phyloP scores from a whole-genome alignment of 1,284 basidiomycete species.

The Cutaneotrichosporon arboriforme region DNA sequence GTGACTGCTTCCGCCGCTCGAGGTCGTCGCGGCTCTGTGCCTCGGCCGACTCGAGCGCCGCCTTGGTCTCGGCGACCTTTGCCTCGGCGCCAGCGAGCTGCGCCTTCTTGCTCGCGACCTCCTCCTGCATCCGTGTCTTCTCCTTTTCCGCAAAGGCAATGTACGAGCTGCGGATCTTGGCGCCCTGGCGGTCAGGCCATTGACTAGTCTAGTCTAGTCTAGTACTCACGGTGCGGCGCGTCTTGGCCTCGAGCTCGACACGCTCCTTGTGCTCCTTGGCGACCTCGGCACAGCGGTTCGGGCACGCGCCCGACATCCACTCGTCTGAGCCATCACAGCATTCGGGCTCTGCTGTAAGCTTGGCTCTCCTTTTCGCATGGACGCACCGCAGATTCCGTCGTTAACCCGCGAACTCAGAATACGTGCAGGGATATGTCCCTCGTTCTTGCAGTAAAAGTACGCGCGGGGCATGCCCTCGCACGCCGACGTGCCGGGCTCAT shows the following conservation, averaged over 20 bases:
- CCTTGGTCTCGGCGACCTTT: slow-evolving; percentile 42
- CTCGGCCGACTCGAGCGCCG: slow-evolving; percentile 31
- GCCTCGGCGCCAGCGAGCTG: slow-evolving; percentile 60
- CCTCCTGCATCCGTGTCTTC: slow-evolving; percentile 67
- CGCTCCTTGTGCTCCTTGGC: slow-evolving; percentile 65
- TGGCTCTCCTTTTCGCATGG: neutral
- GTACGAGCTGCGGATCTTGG: slow-evolving; percentile 84
- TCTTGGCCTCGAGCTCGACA: slow-evolving; percentile 64
- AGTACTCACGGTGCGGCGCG: slow-evolving; percentile 66
- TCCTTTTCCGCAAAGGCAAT: slow-evolving; percentile 81
- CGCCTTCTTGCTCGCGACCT: slow-evolving; percentile 57
- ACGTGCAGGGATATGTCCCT: slow-evolving; percentile 74
- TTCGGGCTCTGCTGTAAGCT: slow-evolving; percentile 62
- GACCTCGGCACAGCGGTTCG: slow-evolving; percentile 69
- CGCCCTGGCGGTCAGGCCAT: slow-evolving; percentile 56
- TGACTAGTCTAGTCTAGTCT: too few relatives aligned
- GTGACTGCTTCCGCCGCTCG: slow-evolving; percentile 75
- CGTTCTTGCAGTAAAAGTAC: slow-evolving; percentile 80
- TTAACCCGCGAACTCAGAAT: slow-evolving; percentile 81
- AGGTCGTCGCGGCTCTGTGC: slow-evolving; percentile 48
- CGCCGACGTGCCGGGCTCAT: slow-evolving; percentile 89
- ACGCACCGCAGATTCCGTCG: slow-evolving; percentile 88
- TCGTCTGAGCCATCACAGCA: slow-evolving; percentile 99
- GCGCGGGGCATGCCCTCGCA: slow-evolving; percentile 58
- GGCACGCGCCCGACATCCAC: slow-evolving; percentile 61